Evolutionary conservation across 331 rosid genomes (phyloP).

Genomic region (Phaseolus coccineus): DNA sequence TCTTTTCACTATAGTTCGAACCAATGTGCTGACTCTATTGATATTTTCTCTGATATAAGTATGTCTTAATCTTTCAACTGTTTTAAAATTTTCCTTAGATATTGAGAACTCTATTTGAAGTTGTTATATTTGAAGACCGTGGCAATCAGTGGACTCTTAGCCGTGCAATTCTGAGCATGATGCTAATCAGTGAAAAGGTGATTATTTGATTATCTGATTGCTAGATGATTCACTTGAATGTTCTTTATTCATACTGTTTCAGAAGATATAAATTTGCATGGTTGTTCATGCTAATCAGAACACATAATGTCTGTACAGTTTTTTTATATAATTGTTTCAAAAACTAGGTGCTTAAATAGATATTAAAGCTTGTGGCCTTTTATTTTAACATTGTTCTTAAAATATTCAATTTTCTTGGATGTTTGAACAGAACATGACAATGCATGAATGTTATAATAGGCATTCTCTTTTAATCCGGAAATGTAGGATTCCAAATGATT

Average conservation of each 20-base stretch:
- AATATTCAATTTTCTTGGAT: neutral
- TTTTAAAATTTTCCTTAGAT: slow-evolving; percentile 52
- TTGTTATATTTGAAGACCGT: slow-evolving; percentile 86
- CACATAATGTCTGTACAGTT: neutral
- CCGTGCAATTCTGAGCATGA: slow-evolving; percentile 92
- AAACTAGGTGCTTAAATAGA: neutral
- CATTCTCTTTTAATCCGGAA: neutral
- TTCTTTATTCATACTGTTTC: slow-evolving; percentile 15
- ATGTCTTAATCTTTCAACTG: neutral
- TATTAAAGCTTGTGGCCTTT: neutral
- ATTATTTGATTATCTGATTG: slow-evolving; percentile 17
- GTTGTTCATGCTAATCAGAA: slow-evolving; percentile 2
- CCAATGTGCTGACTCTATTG: neutral
- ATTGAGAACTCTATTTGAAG: slow-evolving; percentile 91
- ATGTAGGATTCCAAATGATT: neutral
- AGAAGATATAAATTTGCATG: neutral
- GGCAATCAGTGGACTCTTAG: slow-evolving; percentile 94
- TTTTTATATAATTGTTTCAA: neutral
- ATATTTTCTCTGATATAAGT: slow-evolving; percentile 6
- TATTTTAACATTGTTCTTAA: neutral
- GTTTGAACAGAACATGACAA: neutral
- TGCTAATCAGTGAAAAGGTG: slow-evolving; percentile 91
- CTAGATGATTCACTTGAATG: neutral
- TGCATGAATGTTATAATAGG: neutral
- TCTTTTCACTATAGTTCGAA: slow-evolving; percentile 1